Evolutionary conservation across 352 stramenopile species (phyloP).

Genomic region (Globisporangium nagaii): DNA sequence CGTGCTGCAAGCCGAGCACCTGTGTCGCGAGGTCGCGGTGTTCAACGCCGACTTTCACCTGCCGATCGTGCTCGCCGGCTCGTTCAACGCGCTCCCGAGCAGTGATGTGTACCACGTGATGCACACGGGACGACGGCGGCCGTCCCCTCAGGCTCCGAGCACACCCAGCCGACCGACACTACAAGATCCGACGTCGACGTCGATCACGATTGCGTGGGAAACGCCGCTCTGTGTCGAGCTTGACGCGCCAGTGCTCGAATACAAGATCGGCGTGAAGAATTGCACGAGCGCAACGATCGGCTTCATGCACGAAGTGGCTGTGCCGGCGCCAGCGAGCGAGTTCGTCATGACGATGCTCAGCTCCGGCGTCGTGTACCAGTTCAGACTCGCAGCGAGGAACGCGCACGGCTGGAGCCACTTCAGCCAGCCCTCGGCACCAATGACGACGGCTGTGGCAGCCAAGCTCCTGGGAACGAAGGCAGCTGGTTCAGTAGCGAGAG

Average conservation of each 20-base stretch:
- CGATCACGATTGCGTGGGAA: slow-evolving; percentile 46
- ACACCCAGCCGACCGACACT: slow-evolving; percentile 30
- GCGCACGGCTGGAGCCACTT: slow-evolving; percentile 60
- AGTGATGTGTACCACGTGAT: slow-evolving; percentile 82
- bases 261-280: slow-evolving; percentile 59
- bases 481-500: not conserved
- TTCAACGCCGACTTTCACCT: slow-evolving; percentile 86
- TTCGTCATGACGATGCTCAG: slow-evolving; percentile 58
- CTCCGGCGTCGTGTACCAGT: slow-evolving; percentile 81
- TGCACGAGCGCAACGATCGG: slow-evolving; percentile 45
- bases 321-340: slow-evolving; percentile 7
- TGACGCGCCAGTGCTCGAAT: slow-evolving; percentile 32
- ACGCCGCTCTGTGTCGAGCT: slow-evolving; percentile 16
- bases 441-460: slow-evolving; percentile 30
- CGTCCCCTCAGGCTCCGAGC: slow-evolving; percentile 32
- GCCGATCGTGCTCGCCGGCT: slow-evolving; percentile 73
- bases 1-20: slow-evolving; percentile 59
- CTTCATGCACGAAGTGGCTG: slow-evolving; percentile 47
- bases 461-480: slow-evolving; percentile 8
- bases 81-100: slow-evolving; percentile 75
- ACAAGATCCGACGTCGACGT: slow-evolving; percentile 34
- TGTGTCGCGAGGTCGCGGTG: slow-evolving; percentile 53
- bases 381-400: slow-evolving; percentile 70
- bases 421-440: slow-evolving; percentile 56
- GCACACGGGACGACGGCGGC: slow-evolving; percentile 45